Conservation (phyloP, 371 early-diverging fungal species). For the Mucor lusitanicus region DNA sequence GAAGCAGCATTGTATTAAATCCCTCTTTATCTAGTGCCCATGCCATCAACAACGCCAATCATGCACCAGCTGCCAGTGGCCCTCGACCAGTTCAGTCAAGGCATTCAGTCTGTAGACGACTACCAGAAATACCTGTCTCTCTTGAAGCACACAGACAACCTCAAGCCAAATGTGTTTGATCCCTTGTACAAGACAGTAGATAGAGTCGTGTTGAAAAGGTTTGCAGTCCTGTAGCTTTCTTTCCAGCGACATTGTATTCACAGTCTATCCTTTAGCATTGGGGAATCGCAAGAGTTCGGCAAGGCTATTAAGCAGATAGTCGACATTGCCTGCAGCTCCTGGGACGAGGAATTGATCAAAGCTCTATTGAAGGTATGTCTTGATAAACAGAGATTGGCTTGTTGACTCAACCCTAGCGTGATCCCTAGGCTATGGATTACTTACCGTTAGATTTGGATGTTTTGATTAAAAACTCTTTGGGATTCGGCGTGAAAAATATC, state of each 20-base stretch:
- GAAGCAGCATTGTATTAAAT: background rate
- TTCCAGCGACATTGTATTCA: background rate
- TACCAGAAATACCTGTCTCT: background rate
- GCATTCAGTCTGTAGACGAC: background rate
- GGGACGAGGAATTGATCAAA: background rate
- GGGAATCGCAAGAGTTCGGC: background rate
- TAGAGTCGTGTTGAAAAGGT: background rate
- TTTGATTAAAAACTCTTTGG: slow-evolving; percentile 13
- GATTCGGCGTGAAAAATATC: slow-evolving; percentile 7
- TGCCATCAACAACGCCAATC: background rate
- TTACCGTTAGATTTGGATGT: slow-evolving; percentile 18
- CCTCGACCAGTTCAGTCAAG: background rate
- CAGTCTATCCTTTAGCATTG: background rate
- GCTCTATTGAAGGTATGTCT: background rate
- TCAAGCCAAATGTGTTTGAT: background rate
- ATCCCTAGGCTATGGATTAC: slow-evolving; percentile 10
- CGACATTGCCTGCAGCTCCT: background rate
- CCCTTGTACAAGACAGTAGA: background rate
- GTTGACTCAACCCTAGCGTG: background rate
- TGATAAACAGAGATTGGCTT: background rate
- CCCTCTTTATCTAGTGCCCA: background rate
- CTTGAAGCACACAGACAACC: background rate
- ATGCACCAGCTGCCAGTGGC: background rate
- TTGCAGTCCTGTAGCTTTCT: background rate
- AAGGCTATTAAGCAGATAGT: background rate